Base-by-base conservation (phyloP, 805 yeast species). In the Sugiyamaella chiloensis region DNA sequence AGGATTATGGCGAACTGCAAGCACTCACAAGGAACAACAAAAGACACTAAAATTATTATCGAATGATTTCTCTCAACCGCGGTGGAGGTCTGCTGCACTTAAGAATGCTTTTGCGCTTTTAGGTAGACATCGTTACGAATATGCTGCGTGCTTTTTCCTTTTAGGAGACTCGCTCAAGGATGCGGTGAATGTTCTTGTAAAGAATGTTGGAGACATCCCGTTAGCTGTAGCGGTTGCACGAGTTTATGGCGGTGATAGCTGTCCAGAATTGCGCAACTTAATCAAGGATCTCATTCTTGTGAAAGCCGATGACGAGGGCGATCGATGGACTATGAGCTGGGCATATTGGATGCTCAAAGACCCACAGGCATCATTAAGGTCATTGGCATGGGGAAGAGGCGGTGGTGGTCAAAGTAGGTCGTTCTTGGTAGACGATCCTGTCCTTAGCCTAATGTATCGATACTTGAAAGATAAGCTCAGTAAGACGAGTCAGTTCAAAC, bases 31-130 rank as follows among this genome's bases (percentile, higher is more conserved):
- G 1, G 99, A 91, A 60, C 88, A 83, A 56, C 80, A 76, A 30
- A 91, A 90, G 61, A 86, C 91, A 81, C 55, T 87, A 43, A 83
- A 75, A 58, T 86, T 91, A 58, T 69, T 91, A 56, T 70, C 72
- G 17, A 84, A 90, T 61, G 93, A 93, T 60, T 91, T 90, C 63
- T 66, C 69, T 3, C 79, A 81, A 46, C 73, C 75, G 12, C 71
- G 96, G 43, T 90, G 97, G 96, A 78, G 73, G 56, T 73, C 86
- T 0, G 96, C 97, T 1, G 97, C 98, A 0, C 65, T 81, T 58
- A 93, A 93, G 60, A 91, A 91, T 67, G 98, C 98, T 0, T 91
- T 80, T 71, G 98, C 87, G 0, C 68, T 91, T 36, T 64, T 93
- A 54, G 87, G 97, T 52, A 88, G 88, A 59, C 99, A 90, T 64